These are phyloP conservation scores for Pseudocercospora pini-densiflorae DNA, from an alignment of 2,329 filamentous ascomycete species.

Conservation along the genomic window DNA sequence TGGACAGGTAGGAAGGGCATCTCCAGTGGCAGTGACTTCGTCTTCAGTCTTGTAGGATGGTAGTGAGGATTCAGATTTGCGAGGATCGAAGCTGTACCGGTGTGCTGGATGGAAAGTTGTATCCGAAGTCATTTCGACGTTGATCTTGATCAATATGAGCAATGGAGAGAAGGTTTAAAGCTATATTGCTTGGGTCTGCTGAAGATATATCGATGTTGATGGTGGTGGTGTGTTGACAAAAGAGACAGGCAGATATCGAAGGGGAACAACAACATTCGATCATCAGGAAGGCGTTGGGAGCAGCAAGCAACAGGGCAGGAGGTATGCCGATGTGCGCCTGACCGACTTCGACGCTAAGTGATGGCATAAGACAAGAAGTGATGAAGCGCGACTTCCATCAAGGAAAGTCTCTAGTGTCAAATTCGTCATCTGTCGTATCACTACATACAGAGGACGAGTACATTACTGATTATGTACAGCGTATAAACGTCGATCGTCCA, in stretches of 20 bases:
- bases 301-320: background rate
- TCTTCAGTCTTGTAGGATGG: background rate
- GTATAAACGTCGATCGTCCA: background rate
- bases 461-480: background rate
- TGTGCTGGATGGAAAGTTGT: background rate
- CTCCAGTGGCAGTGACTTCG: background rate
- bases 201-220: background rate
- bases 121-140: background rate
- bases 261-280: background rate
- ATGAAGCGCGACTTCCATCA: background rate
- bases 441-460: conserved; percentile 6
- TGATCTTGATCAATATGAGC: background rate
- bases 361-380: background rate
- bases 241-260: too few relatives aligned
- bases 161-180: background rate
- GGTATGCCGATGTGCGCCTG: background rate
- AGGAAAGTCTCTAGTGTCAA: background rate
- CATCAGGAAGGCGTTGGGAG: background rate
- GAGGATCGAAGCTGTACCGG: background rate
- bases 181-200: background rate
- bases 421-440: conserved; percentile 4
- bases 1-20: background rate
- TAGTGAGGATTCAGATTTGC: background rate
- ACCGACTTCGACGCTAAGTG: background rate
- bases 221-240: background rate